Evolutionary conservation across 176 grass and related monocot genomes (phyloP).

Genomic region (Oryza nivara): DNA sequence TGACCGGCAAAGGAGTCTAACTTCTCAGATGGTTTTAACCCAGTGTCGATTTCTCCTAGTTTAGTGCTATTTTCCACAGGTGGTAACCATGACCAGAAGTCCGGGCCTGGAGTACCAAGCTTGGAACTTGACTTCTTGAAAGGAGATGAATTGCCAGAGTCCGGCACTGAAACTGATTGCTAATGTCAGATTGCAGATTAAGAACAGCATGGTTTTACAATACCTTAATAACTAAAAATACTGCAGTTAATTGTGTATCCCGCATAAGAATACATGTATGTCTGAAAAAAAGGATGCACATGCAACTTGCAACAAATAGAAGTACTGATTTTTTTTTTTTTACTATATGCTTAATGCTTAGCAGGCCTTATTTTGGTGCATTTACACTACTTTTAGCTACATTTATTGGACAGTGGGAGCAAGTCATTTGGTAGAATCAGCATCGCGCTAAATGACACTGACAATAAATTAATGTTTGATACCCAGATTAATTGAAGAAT

Average conservation of each 20-base stretch:
- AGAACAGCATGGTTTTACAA: not conserved
- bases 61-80: slow-evolving; percentile 54
- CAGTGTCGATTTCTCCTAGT: slow-evolving; percentile 35
- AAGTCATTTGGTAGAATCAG: slow-evolving; percentile 10
- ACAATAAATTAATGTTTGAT: not conserved
- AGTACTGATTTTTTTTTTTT: not conserved
- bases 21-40: slow-evolving; percentile 58
- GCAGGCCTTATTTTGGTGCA: not conserved
- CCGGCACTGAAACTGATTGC: slow-evolving; percentile 37
- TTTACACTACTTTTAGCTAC: not conserved
- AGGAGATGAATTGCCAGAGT: slow-evolving; percentile 36
- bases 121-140: slow-evolving; percentile 44
- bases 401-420: not conserved
- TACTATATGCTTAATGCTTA: not conserved
- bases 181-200: slow-evolving; percentile 36
- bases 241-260: slow-evolving; percentile 4
- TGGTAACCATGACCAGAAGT: slow-evolving; percentile 98
- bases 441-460: not conserved
- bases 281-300: slow-evolving; percentile 2
- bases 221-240: not conserved
- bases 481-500: not conserved
- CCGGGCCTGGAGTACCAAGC: slow-evolving; percentile 78
- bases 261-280: not conserved
- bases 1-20: slow-evolving; percentile 47
- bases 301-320: not conserved